Evolutionary conservation across 208 protist species (phyloP), one percentile per base, ranked within the genome.

Genomic region (Crithidia brevicula): DNA sequence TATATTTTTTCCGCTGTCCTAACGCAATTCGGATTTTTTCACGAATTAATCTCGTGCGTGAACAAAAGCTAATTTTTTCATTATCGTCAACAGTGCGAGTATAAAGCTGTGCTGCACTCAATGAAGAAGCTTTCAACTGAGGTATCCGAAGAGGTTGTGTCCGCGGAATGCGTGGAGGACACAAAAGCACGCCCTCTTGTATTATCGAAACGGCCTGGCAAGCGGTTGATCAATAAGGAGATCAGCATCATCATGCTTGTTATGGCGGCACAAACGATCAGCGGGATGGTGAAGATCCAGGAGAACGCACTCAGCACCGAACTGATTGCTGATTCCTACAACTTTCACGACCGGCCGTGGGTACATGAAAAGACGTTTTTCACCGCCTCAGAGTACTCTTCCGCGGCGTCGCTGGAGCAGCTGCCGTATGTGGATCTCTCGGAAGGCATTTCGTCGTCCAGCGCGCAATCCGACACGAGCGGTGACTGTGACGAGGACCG

Each of bases 241-340:
- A 83, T 92, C 28, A 62, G 80, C 27, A 31, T 85, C 45, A 50
- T 83, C 22, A 80, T 92, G 64, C 60, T 89, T 15, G 42, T 85
- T 27, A 70, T 92, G 63, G 75, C 76, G 28, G 72, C 77, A 20
- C 63, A 86, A 33, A 77, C 74, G 10, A 36, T 81, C 6, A 67
- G 68, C 23, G 77, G 77, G 30, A 42, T 81, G 52, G 52, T 50
- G 22, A 67, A 58, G 46, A 60, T 68, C 33, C 46, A 67, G 38
- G 59, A 75, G 10, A 69, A 80, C 52, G 58, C 68, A 31, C 67
- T 86, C 36, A 89, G 83, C 74, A 86, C 83, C 27, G 86, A 92
- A 62, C 52, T 84, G 54, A 70, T 92, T 40, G 82, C 83, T 0
- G 70, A 77, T 42, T 50, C 68, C 6, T 58, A 75, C 31, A 56